phyloP scores from a whole-genome alignment of 208 protist species.

The Leptomonas seymouri region DNA sequence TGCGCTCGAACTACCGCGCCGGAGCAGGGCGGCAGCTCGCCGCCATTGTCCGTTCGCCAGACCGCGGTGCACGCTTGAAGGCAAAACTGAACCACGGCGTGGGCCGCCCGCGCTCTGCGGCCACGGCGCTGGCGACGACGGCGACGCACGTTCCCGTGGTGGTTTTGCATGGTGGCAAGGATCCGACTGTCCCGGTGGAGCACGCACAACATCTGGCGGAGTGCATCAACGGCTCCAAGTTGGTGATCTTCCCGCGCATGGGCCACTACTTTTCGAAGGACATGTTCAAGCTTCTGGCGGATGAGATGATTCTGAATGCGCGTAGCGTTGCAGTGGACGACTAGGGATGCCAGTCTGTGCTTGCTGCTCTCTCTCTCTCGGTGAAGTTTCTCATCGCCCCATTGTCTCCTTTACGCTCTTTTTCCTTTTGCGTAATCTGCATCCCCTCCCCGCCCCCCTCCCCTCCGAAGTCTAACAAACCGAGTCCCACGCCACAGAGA shows the following conservation, averaged over 20 bases:
- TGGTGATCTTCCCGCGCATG: conserved; percentile 72
- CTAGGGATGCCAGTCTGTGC: conserved; percentile 1
- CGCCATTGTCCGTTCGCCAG: conserved; percentile 34
- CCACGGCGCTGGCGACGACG: conserved; percentile 44
- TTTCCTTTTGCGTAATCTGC: too few relatives aligned
- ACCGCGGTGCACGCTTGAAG: conserved; percentile 36
- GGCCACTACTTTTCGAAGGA: conserved; percentile 74
- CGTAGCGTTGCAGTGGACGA: conserved; percentile 11
- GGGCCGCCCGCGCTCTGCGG: conserved; percentile 30
- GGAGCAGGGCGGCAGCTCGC: conserved; percentile 38
- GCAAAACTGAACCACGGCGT: conserved; percentile 34
- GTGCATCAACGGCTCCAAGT: conserved; percentile 45
- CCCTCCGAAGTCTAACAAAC: too few relatives aligned
- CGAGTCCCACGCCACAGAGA: too few relatives aligned
- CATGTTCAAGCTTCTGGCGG: conserved; percentile 35
- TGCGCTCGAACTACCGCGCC: conserved; percentile 28
- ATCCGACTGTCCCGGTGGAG: conserved; percentile 57
- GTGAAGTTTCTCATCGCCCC: background rate
- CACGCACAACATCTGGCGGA: conserved; percentile 64
- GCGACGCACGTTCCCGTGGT: conserved; percentile 51
- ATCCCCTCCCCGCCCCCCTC: too few relatives aligned
- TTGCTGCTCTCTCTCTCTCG: too few relatives aligned
- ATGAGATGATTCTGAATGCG: conserved; percentile 61
- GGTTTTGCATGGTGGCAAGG: conserved; percentile 74
- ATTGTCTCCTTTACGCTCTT: too few relatives aligned